Evolutionary conservation across 106 monocot genomes (phyloP), one percentile per base, ranked within the genome.

Genomic region (Platanthera guangdongensis): DNA sequence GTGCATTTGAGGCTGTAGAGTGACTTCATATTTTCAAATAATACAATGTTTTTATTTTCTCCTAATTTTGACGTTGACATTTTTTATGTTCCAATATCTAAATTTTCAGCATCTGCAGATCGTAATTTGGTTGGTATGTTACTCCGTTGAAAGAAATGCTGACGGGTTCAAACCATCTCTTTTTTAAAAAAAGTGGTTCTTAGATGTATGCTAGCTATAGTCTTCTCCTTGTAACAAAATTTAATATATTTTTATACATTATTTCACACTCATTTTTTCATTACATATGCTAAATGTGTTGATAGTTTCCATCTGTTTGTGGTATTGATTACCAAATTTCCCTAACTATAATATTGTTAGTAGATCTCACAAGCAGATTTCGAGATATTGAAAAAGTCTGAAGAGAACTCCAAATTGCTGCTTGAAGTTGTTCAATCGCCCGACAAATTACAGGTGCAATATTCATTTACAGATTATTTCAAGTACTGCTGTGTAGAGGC

Each of bases 391-490:
- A 84, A 87, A 80, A 76, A 74, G 73, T 83, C 76, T 0, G 84
- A 88, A 86, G 88, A 90, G 74, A 90, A 86, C 75, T 80, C 86
- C n/a, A 83, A 85, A 47, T 76, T 90, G 78, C 57, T 72, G 45
- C 77, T 88, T 78, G 86, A 87, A 76, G 79, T 94, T 73, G 94
- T 94, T 81, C 86, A 90, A 28, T 94, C 94, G 28, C 94, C 94
- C 32, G 94, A 86, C 22, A 94, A 87, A 71, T 67, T 94, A 50
- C 94, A 90, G 88, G 94, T 94, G 21, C 0, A 18, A 39, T 80
- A 14, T 65, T 79, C 8, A 10, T 50, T 21, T 72, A 21, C 72
- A 72, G 50, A 72, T 47, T 6, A n/a, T 60, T 18, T 18, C 6
- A 18, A 39, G 39, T 39, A 39, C 39, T 32, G 32, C 32, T 2